Evolutionary conservation across 2,329 filamentous ascomycete species (phyloP), one percentile per base, ranked within the genome.

Genomic region (Diaporthe sp.): DNA sequence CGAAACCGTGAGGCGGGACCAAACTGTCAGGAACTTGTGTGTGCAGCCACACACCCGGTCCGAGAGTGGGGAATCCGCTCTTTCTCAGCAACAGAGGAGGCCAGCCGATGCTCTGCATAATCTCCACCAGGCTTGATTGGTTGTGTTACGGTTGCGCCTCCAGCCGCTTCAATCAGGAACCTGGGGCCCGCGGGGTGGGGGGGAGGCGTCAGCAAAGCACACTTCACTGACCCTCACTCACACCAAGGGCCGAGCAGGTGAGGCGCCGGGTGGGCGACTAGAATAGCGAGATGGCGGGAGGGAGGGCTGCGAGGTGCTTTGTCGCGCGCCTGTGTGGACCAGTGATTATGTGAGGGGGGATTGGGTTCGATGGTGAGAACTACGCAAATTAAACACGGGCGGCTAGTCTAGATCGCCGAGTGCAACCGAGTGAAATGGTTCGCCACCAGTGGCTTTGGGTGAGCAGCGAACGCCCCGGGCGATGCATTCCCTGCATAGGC

Each of bases 291-390:
- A 10, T 66, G 63, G 63, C 39, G 9, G 44, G 42, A 30, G 10
- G 25, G 27, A 19, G 42, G 42, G 42, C 19, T 17, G 61, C 4
- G 61, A 10, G 27, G 19, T 9, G 13, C 37, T 66, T 66, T 66
- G 63, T 66, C 63, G 63, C 63, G 63, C 63, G 63, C 63, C 63
- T 66, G 44, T 37, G 63, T 51, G 44, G 44, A 37, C 63, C 63
- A 66, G 44, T 66, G 44, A 51, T 35, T 51, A 50, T n/a, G 61
- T 65, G 61, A 65, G 61, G 35, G 37, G 56, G 32, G 51, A 55
- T 56, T 56, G 30, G 58, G n/a, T 30, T 17, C 12, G 61, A 35
- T 44, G 42, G 63, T 66, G 44, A 51, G 37, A 63, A 63, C 25
- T 63, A 42, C 17, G 44, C 32, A 66, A 3, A 35, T 27, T 32